Base-by-base conservation (phyloP, 148 eudicot species). In the Fagopyrum esculentum region DNA sequence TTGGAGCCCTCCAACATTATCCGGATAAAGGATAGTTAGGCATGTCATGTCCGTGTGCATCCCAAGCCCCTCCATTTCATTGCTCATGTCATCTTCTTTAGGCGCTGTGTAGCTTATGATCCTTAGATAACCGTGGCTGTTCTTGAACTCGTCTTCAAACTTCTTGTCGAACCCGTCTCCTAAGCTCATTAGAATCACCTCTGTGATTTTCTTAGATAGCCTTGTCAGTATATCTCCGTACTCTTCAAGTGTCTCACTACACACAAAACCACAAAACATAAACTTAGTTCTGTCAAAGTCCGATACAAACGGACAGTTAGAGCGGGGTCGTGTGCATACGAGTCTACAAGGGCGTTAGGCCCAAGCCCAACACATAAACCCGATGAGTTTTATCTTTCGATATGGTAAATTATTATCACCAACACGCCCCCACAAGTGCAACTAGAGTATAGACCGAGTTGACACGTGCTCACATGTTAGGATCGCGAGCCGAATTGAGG, bases 1-100 rank as follows among this genome's bases (percentile, higher is more conserved):
- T 79, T 93, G 98, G 66, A 93, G 98, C 52, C 98, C 93, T 3
- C 95, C 93, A 2, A 78, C 77, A 73, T 89, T 91, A 52, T 91
- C 98, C 48, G 88, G 93, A 70, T 91, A 89, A 10, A 93, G 81
- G 43, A 93, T 87, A n/a, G 97, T 93, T 63, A 93, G 61, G 71
- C 97, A 93, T 68, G 91, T 84, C 94, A 89, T 93, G 59, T 93
- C 98, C 6, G 98, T 91, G 79, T 93, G 97, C 89, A 75, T 86
- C 3, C 97, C 95, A 6, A 93, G 95, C 8, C 98, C 98, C 78
- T 93, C 98, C 45, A 86, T 81, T 77, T 82, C 88, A 35, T 84
- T 77, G 8, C 35, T 22, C 9, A 59, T 29, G 17, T 83, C 81
- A 46, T 73, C 49, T 30, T 75, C 61, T 45, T 73, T 76, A n/a